phyloP scores from a whole-genome alignment of 345 rosid genomes.

The Linum lewisii region DNA sequence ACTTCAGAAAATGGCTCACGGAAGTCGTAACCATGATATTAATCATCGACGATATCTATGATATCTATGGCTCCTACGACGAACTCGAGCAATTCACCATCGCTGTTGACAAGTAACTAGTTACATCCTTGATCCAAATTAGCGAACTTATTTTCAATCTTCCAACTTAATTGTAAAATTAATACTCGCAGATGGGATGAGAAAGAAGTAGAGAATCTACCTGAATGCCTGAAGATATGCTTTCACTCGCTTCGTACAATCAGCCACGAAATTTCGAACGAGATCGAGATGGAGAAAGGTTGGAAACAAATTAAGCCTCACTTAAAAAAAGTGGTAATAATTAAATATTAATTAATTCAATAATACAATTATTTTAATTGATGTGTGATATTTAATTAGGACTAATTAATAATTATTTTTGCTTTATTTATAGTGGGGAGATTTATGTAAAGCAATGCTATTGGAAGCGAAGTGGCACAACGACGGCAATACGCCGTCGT shows the following conservation, averaged over 20 bases:
- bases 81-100: constrained; percentile 36
- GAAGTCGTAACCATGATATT: constrained; percentile 31
- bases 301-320: constrained; percentile 11
- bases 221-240: constrained; percentile 39
- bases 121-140: no score
- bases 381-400: no score
- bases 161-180: not conserved
- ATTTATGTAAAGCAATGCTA: constrained; percentile 34
- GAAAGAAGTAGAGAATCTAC: constrained; percentile 18
- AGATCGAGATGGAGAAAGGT: constrained; percentile 23
- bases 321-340: constrained; percentile 25
- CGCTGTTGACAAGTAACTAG: constrained; percentile 33
- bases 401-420: no score
- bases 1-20: constrained; percentile 34
- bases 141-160: no score
- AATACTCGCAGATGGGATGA: constrained; percentile 28
- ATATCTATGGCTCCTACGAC: constrained; percentile 39
- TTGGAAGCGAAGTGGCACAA: constrained; percentile 44
- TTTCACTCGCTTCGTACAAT: constrained; percentile 26
- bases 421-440: constrained; percentile 38
- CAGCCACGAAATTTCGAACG: constrained; percentile 28
- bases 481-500: constrained; percentile 25
- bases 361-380: no score
- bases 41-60: constrained; percentile 43
- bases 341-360: no score